Percentiles rank a stretch among this genome's conserved stretches.
Conservation (phyloP, 768 basidiomycete genomes). For the Coprinellus micaceus region DNA sequence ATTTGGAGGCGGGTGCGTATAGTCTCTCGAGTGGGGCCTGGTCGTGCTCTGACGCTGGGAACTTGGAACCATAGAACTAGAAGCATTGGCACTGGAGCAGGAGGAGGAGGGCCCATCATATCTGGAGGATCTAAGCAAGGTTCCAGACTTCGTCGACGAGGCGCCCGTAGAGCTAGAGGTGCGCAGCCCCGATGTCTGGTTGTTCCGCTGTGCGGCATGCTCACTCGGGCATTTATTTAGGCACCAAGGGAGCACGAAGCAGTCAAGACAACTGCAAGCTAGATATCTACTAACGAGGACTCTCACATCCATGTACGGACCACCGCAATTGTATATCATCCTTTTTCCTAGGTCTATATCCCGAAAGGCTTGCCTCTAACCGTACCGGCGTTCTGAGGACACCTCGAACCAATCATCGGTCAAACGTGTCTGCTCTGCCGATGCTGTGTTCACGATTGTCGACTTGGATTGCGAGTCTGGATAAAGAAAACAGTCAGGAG, state of each 20-base stretch:
- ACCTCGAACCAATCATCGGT: constrained; percentile 78
- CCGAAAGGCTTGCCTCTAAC: too few relatives aligned
- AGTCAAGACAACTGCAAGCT: constrained; percentile 41
- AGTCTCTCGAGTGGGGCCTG: too few relatives aligned
- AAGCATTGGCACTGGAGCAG: constrained; percentile 87
- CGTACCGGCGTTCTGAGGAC: constrained; percentile 55
- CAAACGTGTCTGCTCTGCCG: constrained; percentile 50
- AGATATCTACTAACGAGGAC: too few relatives aligned
- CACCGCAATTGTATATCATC: too few relatives aligned
- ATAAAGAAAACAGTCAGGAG: background rate
- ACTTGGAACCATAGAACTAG: too few relatives aligned
- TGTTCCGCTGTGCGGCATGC: background rate
- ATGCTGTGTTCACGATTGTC: constrained; percentile 69
- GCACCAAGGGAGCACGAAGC: constrained; percentile 48
- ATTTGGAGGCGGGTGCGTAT: constrained; percentile 85
- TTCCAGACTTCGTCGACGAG: constrained; percentile 91
- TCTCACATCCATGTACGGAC: too few relatives aligned
- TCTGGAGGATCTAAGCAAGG: constrained; percentile 78
- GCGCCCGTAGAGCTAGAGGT: constrained; percentile 68
- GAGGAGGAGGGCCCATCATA: constrained; percentile 92
- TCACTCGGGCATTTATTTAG: too few relatives aligned
- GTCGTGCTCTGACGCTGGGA: too few relatives aligned
- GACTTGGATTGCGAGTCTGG: constrained; percentile 86
- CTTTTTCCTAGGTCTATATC: too few relatives aligned
- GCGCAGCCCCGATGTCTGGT: constrained; percentile 45